Conservation (phyloP, 768 basidiomycete genomes). For the Collybia nuda region DNA sequence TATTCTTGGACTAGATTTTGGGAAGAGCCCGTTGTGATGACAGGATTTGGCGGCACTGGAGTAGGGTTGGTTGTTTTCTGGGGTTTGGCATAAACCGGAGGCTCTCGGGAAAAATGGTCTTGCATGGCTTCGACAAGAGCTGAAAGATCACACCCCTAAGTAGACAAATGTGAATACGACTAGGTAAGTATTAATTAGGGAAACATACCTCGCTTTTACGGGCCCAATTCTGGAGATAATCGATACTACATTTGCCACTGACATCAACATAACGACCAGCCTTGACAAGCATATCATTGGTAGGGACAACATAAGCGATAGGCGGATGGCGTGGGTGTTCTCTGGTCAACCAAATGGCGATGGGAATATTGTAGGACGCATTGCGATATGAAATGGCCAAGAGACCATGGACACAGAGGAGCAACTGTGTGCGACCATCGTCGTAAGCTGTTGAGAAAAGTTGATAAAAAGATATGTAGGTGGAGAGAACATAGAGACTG, state of each 20-base stretch:
- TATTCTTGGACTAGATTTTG: slow-evolving; percentile 3
- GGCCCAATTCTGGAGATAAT: slow-evolving; percentile 77
- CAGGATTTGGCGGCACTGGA: slow-evolving; percentile 9
- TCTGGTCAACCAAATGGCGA: slow-evolving; percentile 83
- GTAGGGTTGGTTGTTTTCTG: slow-evolving; percentile 24
- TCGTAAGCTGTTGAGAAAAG: slow-evolving; percentile 68
- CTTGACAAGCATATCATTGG: slow-evolving; percentile 85
- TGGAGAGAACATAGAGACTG: slow-evolving; percentile 25
- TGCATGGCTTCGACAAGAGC: slow-evolving; percentile 77
- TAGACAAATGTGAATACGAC: slow-evolving; percentile 8
- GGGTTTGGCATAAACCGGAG: slow-evolving; percentile 90
- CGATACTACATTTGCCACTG: slow-evolving; percentile 68
- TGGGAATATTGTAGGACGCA: slow-evolving; percentile 88
- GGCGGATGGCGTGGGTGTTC: slow-evolving; percentile 86
- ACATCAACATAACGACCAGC: slow-evolving; percentile 75
- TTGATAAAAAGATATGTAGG: no score
- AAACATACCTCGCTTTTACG: slow-evolving; percentile 77
- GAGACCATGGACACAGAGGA: slow-evolving; percentile 89
- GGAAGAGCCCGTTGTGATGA: background rate
- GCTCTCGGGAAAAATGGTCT: slow-evolving; percentile 78
- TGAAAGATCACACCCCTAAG: slow-evolving; percentile 75
- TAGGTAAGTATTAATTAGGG: slow-evolving; percentile 11
- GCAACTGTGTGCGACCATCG: slow-evolving; percentile 88
- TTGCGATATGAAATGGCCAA: slow-evolving; percentile 81
- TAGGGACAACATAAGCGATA: slow-evolving; percentile 89